Evolutionary conservation across 2,329 filamentous ascomycete genomes (phyloP).

Genomic region (Calonectria hongkongensis): DNA sequence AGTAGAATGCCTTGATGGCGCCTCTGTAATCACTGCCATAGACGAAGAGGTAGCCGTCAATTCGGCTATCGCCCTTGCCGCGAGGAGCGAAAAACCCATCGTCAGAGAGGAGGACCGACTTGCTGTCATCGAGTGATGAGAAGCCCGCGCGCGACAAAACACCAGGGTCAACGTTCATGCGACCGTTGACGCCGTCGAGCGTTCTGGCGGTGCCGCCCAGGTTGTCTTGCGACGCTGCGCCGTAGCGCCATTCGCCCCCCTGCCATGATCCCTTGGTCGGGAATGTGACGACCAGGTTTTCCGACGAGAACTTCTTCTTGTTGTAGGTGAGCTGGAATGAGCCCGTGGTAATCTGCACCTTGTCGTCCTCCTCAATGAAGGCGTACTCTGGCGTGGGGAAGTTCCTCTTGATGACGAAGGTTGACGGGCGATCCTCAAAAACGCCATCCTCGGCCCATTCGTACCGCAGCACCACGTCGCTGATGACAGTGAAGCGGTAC

Average conservation of each 20-base stretch:
- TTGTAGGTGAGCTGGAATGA: conserved; percentile 75
- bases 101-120: conserved; percentile 73
- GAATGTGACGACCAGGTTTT: conserved; percentile 67
- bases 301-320: conserved; percentile 71
- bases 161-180: conserved; percentile 69
- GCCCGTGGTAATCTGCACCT: conserved; percentile 73
- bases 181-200: conserved; percentile 71
- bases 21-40: conserved; percentile 75
- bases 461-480: conserved; percentile 74
- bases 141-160: conserved; percentile 71
- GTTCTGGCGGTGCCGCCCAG: conserved; percentile 72
- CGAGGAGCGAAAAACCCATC: conserved; percentile 71
- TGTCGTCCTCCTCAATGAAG: conserved; percentile 65
- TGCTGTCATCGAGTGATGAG: conserved; percentile 71
- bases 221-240: conserved; percentile 61
- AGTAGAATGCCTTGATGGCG: conserved; percentile 73
- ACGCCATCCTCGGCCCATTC: conserved; percentile 76
- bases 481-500: conserved; percentile 77
- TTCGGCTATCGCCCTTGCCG: conserved; percentile 65
- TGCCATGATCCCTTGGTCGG: conserved; percentile 64
- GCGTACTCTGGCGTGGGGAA: conserved; percentile 67
- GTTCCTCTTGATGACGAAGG: conserved; percentile 74
- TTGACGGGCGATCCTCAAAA: conserved; percentile 78
- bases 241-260: conserved; percentile 67
- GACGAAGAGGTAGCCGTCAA: conserved; percentile 76